Evolutionary conservation across 352 stramenopile genomes (phyloP), one percentile per base, ranked within the genome.

Genomic region (Phytophthora brassicae): DNA sequence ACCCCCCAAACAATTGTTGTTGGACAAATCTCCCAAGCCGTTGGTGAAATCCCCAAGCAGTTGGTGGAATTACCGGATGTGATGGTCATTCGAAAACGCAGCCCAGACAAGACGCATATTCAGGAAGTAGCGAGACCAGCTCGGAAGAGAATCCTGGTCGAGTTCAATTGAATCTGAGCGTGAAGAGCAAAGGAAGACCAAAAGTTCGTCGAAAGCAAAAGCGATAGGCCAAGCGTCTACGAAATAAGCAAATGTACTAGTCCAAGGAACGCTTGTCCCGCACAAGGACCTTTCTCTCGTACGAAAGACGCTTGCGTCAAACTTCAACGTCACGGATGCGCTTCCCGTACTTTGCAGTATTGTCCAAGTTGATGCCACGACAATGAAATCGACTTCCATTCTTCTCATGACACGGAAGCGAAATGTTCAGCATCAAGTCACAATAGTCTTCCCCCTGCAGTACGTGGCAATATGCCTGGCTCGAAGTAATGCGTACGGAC

Each of bases 211-310:
- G n/a, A n/a, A n/a, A n/a, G n/a, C n/a, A n/a, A n/a, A n/a, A 41
- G 14, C 6, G 33, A 39, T 8, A 39, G n/a, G 33, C 38, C 2
- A 44, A 44, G 38, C 38, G 33, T 36, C 39, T 0, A 20, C 24
- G 1, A 29, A 17, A 22, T 2, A 39, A 47, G 23, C 31, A 46
- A 53, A 46, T 5, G 53, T 29, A 9, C 16, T 54, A 1, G 20
- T 46, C 7, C 42, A 60, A 53, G 53, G 42, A 39, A 53, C 42
- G 11, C 31, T 61, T 0, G 31, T 55, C 4, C 43, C 54, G 0
- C 22, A 49, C 2, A 61, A 61, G 7, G 54, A 61, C 6, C 17
- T 61, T 6, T 12, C 31, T 2, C 43, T 54, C 4, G 43, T 61
- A 0, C 29, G 54, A 11, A 47, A 48, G 14, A 61, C 43, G 20